phyloP scores from a whole-genome alignment of 345 rosid species.

The Eucalyptus brandiana region DNA sequence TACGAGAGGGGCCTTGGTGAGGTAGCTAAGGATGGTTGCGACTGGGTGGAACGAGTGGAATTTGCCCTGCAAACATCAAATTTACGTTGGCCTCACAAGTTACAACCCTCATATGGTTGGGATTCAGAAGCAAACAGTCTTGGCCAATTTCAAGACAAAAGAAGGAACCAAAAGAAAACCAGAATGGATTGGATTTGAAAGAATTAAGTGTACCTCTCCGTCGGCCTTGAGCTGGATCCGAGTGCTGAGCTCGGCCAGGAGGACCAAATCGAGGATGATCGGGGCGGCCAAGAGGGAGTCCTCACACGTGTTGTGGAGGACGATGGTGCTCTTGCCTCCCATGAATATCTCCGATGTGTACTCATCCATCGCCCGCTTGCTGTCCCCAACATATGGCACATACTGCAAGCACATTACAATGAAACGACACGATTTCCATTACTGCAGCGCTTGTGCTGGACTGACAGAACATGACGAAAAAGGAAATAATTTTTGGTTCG shows the following conservation, averaged over 20 bases:
- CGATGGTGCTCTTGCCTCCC: constrained; percentile 94
- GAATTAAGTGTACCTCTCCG: constrained; percentile 40
- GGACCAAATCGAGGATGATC: constrained; percentile 86
- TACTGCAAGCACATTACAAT: constrained; percentile 25
- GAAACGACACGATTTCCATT: neutral
- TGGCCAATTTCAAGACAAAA: neutral
- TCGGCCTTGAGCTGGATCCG: constrained; percentile 81
- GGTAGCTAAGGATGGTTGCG: constrained; percentile 95
- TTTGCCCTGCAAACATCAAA: constrained; percentile 44
- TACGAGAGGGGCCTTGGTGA: constrained; percentile 97
- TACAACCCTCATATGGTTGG: neutral
- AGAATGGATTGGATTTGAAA: neutral
- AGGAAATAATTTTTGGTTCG: neutral
- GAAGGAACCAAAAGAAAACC: neutral
- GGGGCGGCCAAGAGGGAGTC: constrained; percentile 99
- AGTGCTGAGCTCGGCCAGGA: constrained; percentile 89
- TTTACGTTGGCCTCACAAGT: neutral
- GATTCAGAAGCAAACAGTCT: neutral
- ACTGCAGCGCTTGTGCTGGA: neutral
- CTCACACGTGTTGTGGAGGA: constrained; percentile 92
- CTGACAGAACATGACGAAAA: neutral
- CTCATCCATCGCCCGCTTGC: constrained; percentile 99
- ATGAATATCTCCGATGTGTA: constrained; percentile 97
- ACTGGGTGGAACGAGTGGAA: constrained; percentile 98
- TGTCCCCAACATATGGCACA: constrained; percentile 93